Base-by-base conservation (phyloP, 768 basidiomycete genomes). In the Naganishia vaughanmartiniae region DNA sequence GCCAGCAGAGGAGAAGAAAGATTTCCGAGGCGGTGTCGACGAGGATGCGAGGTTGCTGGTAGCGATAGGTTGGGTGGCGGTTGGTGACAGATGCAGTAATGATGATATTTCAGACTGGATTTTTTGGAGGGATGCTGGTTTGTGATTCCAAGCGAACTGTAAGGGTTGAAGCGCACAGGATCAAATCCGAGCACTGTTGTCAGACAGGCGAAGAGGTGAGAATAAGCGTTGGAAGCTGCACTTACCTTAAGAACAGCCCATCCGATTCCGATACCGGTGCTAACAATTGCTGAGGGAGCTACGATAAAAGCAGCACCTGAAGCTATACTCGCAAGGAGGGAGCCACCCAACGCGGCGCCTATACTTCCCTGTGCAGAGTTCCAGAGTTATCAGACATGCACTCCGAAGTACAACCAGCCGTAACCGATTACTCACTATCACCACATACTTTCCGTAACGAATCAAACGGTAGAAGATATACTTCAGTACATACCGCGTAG, bases 401-500 rank as follows among this genome's bases (percentile, higher is more conserved):
- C 4, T 36, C 34, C 6, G 34, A 36, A 4, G 46, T 6, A 24
- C 9, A 51, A 46, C 30, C 12, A 42, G n/a, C n/a, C n/a, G 26
- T 19, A 54, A 30, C 36, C 17, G 15, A 31, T 26, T 21, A 72
- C 71, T 60, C 45, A 72, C 71, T 19, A 66, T 57, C 14, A 68
- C 66, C 36, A 66, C 71, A 65, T 72, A 72, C 57, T 72, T 72
- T 54, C 56, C 71, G 24, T 68, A 72, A 19, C 71, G 66, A 1
- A 72, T 48, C 39, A 72, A 28, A 28, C 71, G 55, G 48, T 66
- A 72, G 33, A 72, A 72, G 42, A 72, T 72, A 33, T 66, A 72
- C 39, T 56, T 72, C 30, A 66, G 33, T 4, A 68, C 66, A 48
- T 72, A 72, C 11, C 71, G 30, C 15, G 71, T 39, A 9, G 71